Conservation (phyloP, 2,329 filamentous ascomycete genomes). For the Aurifilum marmelostoma region DNA sequence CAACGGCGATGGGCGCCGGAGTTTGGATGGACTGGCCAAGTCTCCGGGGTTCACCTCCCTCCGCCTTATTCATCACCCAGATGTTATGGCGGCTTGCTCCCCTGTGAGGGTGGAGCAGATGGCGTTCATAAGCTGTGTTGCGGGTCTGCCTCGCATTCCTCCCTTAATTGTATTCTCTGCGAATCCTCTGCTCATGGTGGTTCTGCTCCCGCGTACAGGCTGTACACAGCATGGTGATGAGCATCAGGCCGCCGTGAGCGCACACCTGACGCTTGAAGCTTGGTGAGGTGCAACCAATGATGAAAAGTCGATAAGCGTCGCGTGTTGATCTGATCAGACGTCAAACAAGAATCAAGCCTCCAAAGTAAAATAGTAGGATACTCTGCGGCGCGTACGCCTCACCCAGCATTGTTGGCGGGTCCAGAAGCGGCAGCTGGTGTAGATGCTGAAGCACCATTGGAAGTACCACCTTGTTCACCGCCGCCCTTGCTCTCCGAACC, state of each 20-base stretch:
- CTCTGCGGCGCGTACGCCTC: not conserved
- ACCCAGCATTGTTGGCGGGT: conserved; percentile 19
- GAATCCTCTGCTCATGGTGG: not conserved
- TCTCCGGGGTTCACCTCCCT: not conserved
- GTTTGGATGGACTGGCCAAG: not conserved
- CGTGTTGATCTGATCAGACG: not conserved
- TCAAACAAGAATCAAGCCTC: not conserved
- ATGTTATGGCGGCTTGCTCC: too few relatives aligned
- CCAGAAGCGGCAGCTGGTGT: conserved; percentile 8
- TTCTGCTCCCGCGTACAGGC: not conserved
- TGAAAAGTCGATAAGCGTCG: not conserved
- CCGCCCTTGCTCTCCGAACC: conserved; percentile 20
- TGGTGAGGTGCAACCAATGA: not conserved
- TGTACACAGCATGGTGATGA: not conserved
- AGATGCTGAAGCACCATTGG: conserved; percentile 16
- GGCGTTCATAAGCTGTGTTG: not conserved
- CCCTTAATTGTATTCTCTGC: not conserved
- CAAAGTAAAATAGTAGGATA: not conserved
- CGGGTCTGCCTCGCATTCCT: not conserved
- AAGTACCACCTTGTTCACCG: conserved; percentile 12
- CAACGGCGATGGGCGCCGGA: not conserved
- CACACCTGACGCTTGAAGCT: not conserved
- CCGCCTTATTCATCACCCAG: not conserved
- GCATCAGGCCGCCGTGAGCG: not conserved
- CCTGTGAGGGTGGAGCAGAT: too few relatives aligned